Percentiles rank a stretch among this genome's conserved stretches.
Evolutionary conservation across 2,329 filamentous ascomycete genomes (phyloP).

Genomic region (Curvularia sp.): DNA sequence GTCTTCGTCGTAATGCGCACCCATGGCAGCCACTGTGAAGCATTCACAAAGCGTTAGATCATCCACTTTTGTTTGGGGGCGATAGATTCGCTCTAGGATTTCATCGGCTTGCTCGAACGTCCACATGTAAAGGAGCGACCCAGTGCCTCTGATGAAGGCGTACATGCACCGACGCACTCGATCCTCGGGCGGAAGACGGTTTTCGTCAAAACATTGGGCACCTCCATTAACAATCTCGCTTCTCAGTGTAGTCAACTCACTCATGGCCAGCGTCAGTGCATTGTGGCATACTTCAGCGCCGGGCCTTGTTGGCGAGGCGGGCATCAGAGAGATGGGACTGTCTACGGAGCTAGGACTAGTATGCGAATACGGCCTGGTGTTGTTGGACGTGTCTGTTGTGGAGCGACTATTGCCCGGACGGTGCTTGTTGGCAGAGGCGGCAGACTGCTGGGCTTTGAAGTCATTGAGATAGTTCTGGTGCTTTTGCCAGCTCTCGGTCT

Average conservation of each 20-base stretch:
- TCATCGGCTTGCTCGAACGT: slow-evolving; percentile 41
- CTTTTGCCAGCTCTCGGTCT: slow-evolving; percentile 47
- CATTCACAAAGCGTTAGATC: slow-evolving; percentile 47
- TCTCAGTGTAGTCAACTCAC: slow-evolving; percentile 42
- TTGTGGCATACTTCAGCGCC: slow-evolving; percentile 45
- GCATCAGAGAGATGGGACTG: slow-evolving; percentile 36
- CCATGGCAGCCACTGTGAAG: slow-evolving; percentile 48
- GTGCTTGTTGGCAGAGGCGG: slow-evolving; percentile 22
- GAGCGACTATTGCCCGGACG: slow-evolving; percentile 33
- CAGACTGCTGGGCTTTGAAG: slow-evolving; percentile 43
- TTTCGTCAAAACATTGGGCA: slow-evolving; percentile 35
- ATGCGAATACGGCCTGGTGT: slow-evolving; percentile 31
- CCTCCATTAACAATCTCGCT: slow-evolving; percentile 39
- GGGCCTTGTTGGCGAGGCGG: slow-evolving; percentile 22
- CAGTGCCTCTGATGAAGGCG: slow-evolving; percentile 45
- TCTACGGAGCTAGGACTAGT: slow-evolving; percentile 42
- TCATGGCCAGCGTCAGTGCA: slow-evolving; percentile 46
- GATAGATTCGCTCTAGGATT: slow-evolving; percentile 47
- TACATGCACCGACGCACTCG: slow-evolving; percentile 41
- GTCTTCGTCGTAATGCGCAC: slow-evolving; percentile 48
- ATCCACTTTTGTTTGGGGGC: slow-evolving; percentile 35
- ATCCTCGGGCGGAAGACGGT: slow-evolving; percentile 40
- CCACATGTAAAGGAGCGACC: slow-evolving; percentile 49
- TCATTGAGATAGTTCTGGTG: slow-evolving; percentile 47
- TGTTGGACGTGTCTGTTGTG: slow-evolving; percentile 33